Evolutionary conservation across 257 asterid genomes (phyloP).

Genomic region (Agastache rugosa): DNA sequence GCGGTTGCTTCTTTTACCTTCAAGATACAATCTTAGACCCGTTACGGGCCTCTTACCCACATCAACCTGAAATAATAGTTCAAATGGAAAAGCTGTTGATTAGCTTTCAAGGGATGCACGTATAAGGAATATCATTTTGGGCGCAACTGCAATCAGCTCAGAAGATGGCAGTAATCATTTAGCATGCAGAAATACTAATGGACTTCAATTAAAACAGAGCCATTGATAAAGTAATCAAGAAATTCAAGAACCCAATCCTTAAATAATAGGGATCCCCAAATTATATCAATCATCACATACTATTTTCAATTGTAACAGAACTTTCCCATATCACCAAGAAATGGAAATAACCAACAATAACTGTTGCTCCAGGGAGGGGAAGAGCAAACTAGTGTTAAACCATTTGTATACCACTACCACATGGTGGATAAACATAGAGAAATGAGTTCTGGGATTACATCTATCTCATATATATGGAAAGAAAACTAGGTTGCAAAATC

Average conservation of each 20-base stretch:
- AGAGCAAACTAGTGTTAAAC: background rate
- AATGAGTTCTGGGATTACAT: background rate
- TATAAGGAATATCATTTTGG: conserved; percentile 1
- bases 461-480: background rate
- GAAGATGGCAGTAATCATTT: conserved; percentile 13
- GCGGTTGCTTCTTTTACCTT: conserved; percentile 93
- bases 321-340: conserved; percentile 13
- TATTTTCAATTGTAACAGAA: background rate
- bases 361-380: background rate
- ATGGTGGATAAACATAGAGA: background rate
- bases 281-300: background rate
- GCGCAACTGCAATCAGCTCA: background rate
- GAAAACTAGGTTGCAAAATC: background rate
- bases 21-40: conserved; percentile 89
- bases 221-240: background rate
- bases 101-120: conserved; percentile 20
- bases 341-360: background rate
- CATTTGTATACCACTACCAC: background rate
- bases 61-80: conserved; percentile 69
- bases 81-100: background rate
- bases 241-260: background rate
- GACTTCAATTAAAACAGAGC: background rate
- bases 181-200: background rate
- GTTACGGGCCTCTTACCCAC: conserved; percentile 95
- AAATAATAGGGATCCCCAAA: background rate